Percentiles rank a stretch among this genome's conserved stretches.
phyloP scores from a whole-genome alignment of 805 yeast species.

The Metschnikowia aberdeeniae region DNA sequence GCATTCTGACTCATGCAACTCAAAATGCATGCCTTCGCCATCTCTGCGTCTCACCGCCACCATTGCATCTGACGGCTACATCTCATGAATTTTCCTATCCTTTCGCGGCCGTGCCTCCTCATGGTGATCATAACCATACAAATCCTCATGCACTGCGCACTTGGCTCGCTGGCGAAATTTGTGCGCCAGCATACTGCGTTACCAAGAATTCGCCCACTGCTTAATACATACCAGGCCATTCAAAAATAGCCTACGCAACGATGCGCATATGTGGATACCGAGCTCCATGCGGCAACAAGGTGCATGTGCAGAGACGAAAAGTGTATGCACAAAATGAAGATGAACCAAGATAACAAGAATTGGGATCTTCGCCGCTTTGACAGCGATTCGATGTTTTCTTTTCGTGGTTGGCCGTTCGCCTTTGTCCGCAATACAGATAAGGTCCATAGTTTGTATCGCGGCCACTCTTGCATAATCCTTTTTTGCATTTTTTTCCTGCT shows the following conservation, averaged over 20 bases:
- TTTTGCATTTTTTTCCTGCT: no score
- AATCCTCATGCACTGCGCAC: neutral
- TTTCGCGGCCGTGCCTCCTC: neutral
- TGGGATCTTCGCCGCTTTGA: no score
- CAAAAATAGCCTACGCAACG: neutral
- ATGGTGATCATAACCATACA: neutral
- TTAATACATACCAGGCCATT: neutral
- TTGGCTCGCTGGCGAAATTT: neutral
- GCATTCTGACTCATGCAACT: neutral
- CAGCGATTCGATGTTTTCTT: no score
- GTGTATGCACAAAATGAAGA: no score
- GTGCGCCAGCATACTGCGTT: neutral
- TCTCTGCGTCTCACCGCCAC: neutral
- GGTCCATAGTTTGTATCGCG: neutral
- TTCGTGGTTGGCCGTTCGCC: no score
- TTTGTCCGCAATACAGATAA: no score
- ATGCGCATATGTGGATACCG: conserved; percentile 1
- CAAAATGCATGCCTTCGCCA: neutral
- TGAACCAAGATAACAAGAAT: no score
- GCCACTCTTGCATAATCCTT: no score
- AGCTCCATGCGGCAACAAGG: neutral
- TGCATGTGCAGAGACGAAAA: no score
- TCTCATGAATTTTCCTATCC: neutral
- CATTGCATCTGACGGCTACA: neutral
- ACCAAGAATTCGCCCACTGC: neutral